Conservation (phyloP, 495 filamentous ascomycete genomes). For the Podospora pseudoanserina region DNA sequence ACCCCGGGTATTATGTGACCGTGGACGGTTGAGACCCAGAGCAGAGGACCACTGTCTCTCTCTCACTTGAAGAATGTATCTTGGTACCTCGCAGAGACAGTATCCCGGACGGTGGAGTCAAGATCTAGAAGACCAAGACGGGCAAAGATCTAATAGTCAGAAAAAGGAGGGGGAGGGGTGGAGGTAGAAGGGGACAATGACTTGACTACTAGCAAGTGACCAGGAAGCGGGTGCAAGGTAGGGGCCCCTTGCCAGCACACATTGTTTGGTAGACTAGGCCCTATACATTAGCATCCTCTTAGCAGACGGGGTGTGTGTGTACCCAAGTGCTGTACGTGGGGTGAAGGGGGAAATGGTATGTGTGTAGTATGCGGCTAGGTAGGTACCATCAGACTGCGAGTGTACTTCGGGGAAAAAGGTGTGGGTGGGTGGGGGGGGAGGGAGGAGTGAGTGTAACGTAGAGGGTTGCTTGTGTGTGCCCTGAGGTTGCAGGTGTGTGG, state of each 20-base stretch:
- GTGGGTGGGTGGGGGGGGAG: background rate
- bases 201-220: background rate
- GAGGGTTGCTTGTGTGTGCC: constrained; percentile 4
- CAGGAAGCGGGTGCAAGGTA: constrained; percentile 19
- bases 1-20: constrained; percentile 14
- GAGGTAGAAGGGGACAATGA: constrained; percentile 3
- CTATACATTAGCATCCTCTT: constrained; percentile 14
- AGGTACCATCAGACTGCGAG: constrained; percentile 10
- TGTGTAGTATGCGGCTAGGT: constrained; percentile 11
- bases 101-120: constrained; percentile 14
- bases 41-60: background rate
- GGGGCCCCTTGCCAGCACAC: constrained; percentile 23
- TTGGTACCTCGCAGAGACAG: constrained; percentile 11
- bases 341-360: constrained; percentile 5
- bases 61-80: background rate
- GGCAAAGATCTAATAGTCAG: background rate
- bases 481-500: constrained; percentile 13
- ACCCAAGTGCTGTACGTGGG: constrained; percentile 15
- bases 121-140: constrained; percentile 5
- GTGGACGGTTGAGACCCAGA: constrained; percentile 3
- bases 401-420: constrained; percentile 10
- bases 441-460: constrained; percentile 6
- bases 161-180: constrained; percentile 7
- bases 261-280: constrained; percentile 25
- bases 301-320: constrained; percentile 18